phyloP scores from a whole-genome alignment of 31 red algal genomes.

The Asparagopsis taxiformis region DNA sequence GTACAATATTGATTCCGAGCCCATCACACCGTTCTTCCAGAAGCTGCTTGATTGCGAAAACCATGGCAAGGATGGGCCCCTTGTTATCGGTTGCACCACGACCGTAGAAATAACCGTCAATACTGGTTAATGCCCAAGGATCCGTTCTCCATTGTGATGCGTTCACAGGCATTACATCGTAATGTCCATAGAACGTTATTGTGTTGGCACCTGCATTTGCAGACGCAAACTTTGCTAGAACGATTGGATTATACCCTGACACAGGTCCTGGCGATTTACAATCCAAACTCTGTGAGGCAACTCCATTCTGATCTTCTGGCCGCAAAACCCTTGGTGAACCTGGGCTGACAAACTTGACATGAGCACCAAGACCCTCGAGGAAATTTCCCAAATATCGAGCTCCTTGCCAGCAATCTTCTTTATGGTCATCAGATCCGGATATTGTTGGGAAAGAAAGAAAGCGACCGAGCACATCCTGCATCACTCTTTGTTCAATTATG shows the following conservation, averaged over 20 bases:
- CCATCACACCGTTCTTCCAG: conserved; percentile 41
- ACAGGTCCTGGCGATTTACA: conserved; percentile 1
- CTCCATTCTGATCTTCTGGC: neutral
- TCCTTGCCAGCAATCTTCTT: conserved; percentile 73
- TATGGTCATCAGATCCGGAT: conserved; percentile 43
- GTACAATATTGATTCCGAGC: conserved; percentile 60
- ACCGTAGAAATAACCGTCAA: conserved; percentile 91
- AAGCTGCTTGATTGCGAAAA: conserved; percentile 76
- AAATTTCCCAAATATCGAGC: conserved; percentile 67
- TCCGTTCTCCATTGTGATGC: conserved; percentile 65
- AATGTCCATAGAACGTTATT: conserved; percentile 91
- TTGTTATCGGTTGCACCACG: conserved; percentile 96
- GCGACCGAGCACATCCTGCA: conserved; percentile 59
- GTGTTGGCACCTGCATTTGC: conserved; percentile 35
- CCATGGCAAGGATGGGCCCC: conserved; percentile 84
- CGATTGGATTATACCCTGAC: conserved; percentile 65
- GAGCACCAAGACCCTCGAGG: conserved; percentile 69
- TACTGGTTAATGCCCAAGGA: conserved; percentile 63
- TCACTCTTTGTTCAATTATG: conserved; percentile 54
- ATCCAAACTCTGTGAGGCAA: conserved; percentile 6
- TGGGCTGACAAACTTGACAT: conserved; percentile 51
- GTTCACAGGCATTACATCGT: conserved; percentile 89
- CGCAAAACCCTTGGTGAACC: neutral
- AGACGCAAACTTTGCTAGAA: conserved; percentile 63
- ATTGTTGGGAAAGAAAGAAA: conserved; percentile 67